phyloP scores from a whole-genome alignment of 306 rosid species.

The Vigna trinervia region DNA sequence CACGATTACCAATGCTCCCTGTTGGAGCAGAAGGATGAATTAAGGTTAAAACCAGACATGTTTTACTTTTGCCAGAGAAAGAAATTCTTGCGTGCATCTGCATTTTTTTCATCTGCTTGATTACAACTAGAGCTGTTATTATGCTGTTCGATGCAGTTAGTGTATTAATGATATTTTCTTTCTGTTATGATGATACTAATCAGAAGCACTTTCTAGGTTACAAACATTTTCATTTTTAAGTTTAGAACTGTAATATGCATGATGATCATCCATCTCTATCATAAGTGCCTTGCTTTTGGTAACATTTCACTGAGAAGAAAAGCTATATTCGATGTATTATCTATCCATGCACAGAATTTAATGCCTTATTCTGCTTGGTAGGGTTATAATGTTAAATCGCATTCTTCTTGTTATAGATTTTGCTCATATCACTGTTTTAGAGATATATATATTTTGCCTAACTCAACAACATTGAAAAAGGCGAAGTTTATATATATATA shows the following conservation, averaged over 20 bases:
- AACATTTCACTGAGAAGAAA: slow-evolving; percentile 70
- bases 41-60: neutral
- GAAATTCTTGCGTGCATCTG: neutral
- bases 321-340: slow-evolving; percentile 63
- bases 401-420: neutral
- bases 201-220: too few species aligned
- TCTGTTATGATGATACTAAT: neutral
- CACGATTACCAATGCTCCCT: too few species aligned
- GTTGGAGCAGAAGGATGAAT: neutral
- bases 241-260: slow-evolving; percentile 33
- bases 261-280: slow-evolving; percentile 40
- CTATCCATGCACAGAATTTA: slow-evolving; percentile 33
- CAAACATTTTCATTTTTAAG: slow-evolving; percentile 5
- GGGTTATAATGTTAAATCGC: slow-evolving; percentile 27
- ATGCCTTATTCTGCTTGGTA: slow-evolving; percentile 62
- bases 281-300: slow-evolving; percentile 63
- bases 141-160: slow-evolving; percentile 51
- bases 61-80: too few species aligned
- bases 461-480: too few species aligned
- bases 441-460: too few species aligned
- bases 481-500: too few species aligned
- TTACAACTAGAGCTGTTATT: slow-evolving; percentile 55
- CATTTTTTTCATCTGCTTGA: too few species aligned
- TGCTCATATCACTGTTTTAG: too few species aligned
- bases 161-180: slow-evolving; percentile 43